Conservation (phyloP, 2,329 filamentous ascomycete genomes). For the Allantophomopsis cytisporea region DNA sequence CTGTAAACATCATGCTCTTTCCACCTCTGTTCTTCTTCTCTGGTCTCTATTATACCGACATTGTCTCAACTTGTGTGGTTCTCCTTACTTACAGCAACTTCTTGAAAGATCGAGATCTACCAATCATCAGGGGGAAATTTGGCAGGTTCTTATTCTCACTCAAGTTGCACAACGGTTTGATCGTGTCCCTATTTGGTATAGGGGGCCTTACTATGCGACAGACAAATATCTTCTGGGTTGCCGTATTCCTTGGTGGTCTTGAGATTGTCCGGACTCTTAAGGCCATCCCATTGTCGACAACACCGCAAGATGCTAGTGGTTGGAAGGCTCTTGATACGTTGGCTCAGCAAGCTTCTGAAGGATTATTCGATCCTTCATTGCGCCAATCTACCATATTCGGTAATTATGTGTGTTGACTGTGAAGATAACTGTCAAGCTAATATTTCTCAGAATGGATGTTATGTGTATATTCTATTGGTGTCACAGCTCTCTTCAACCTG, state of each 20-base stretch:
- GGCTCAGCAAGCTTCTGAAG: constrained; percentile 25
- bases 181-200: constrained; percentile 41
- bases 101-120: constrained; percentile 18
- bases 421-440: constrained; percentile 2
- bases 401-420: constrained; percentile 13
- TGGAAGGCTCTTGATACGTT: constrained; percentile 2
- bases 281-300: constrained; percentile 16
- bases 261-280: constrained; percentile 39
- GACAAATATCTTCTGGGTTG: constrained; percentile 95
- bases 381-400: constrained; percentile 33
- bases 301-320: constrained; percentile 2
- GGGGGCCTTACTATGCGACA: constrained; percentile 68
- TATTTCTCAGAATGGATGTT: constrained; percentile 34
- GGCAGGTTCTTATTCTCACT: background rate
- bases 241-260: constrained; percentile 57
- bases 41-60: constrained; percentile 87
- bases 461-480: constrained; percentile 47
- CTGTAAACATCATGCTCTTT: constrained; percentile 72
- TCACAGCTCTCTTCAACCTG: constrained; percentile 40
- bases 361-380: constrained; percentile 40
- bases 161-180: constrained; percentile 3
- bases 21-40: constrained; percentile 94
- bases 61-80: constrained; percentile 67
- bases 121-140: no score
- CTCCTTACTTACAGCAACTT: constrained; percentile 52